These are phyloP conservation scores for Coemansia sp. DNA, from an alignment of 192 early-diverging fungal species.

Conservation along the genomic window DNA sequence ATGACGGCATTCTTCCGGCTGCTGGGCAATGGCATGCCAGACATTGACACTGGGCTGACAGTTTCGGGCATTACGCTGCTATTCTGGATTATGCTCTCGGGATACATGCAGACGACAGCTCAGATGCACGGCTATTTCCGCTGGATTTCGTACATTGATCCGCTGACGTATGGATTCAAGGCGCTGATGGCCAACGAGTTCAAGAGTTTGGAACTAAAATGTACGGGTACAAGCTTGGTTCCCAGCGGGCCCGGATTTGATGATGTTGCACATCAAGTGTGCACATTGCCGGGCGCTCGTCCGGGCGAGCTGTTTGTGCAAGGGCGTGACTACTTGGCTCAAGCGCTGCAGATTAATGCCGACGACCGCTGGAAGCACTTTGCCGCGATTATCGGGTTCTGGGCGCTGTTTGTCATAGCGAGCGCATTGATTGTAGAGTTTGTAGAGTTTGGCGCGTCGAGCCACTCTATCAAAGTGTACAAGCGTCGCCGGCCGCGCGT, in stretches of 20 bases:
- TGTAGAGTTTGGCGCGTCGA: conserved; percentile 60
- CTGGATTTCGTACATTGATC: conserved; percentile 70
- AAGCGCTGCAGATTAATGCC: conserved; percentile 58
- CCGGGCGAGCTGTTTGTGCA: conserved; percentile 58
- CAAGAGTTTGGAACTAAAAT: conserved; percentile 30
- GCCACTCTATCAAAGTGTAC: conserved; percentile 56
- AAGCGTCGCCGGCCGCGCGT: conserved; percentile 43
- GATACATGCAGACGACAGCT: conserved; percentile 60
- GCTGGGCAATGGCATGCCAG: conserved; percentile 59
- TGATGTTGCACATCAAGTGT: conserved; percentile 56
- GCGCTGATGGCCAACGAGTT: conserved; percentile 63
- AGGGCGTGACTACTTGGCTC: conserved; percentile 62
- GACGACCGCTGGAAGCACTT: conserved; percentile 63
- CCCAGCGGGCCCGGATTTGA: conserved; percentile 57
- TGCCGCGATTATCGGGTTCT: conserved; percentile 55
- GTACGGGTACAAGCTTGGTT: conserved; percentile 37
- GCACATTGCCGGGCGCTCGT: conserved; percentile 63
- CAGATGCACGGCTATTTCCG: conserved; percentile 60
- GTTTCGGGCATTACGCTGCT: conserved; percentile 60
- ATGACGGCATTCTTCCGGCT: conserved; percentile 58
- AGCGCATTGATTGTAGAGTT: conserved; percentile 59
- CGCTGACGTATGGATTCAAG: conserved; percentile 65
- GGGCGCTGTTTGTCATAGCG: conserved; percentile 32
- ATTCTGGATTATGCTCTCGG: conserved; percentile 61
- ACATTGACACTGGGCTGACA: conserved; percentile 58